These are phyloP conservation scores for Ormosia semicastrata DNA, from an alignment of 306 rosid genomes.

Conservation along the genomic window DNA sequence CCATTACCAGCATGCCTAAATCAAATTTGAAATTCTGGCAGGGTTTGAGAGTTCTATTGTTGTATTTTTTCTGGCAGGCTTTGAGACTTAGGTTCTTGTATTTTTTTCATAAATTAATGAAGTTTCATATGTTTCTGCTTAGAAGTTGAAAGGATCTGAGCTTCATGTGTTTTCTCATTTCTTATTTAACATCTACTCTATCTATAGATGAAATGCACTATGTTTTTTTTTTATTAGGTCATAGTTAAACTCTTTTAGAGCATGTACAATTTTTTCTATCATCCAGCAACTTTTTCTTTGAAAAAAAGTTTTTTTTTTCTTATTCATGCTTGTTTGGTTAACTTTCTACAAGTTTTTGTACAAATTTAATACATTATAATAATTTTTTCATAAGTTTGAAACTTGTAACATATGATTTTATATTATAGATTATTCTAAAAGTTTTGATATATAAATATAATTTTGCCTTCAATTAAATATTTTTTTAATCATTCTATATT, in stretches of 20 bases:
- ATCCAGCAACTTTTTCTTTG: too few relatives aligned
- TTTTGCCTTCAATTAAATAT: too few relatives aligned
- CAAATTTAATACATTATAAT: too few relatives aligned
- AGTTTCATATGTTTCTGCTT: background rate
- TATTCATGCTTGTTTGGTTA: too few relatives aligned
- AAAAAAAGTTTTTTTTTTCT: too few relatives aligned
- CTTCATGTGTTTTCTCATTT: background rate
- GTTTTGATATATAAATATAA: too few relatives aligned
- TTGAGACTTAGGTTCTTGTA: conserved; percentile 7
- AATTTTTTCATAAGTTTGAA: too few relatives aligned
- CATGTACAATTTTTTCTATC: too few relatives aligned
- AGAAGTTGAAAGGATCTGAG: background rate
- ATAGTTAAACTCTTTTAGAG: background rate
- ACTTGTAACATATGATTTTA: too few relatives aligned
- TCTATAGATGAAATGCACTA: background rate
- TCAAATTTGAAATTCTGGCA: background rate
- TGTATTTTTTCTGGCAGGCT: background rate
- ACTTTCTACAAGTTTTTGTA: too few relatives aligned
- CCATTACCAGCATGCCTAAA: conserved; percentile 45
- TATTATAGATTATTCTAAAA: too few relatives aligned
- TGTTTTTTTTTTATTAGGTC: background rate
- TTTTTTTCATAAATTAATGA: background rate
- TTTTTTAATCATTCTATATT: too few relatives aligned
- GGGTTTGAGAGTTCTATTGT: background rate
- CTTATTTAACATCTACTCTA: background rate